These are phyloP conservation scores for Pseudisothecium myosuroides DNA, from an alignment of 225 moss, liverwort and hornwort genomes.

Conservation along the genomic window DNA sequence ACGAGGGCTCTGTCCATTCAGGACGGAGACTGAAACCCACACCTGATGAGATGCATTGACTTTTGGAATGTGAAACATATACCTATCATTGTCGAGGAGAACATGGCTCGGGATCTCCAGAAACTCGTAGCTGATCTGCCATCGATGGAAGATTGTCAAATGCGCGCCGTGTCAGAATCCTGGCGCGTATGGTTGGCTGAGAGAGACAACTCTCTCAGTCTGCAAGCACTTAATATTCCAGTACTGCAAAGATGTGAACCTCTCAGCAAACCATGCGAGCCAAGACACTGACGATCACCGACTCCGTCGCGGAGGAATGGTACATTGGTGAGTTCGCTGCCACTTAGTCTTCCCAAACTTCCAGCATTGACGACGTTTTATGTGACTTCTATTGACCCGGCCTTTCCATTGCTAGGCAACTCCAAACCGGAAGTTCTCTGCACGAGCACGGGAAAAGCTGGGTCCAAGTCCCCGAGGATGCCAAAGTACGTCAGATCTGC, in stretches of 20 bases:
- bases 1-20: background rate
- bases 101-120: background rate
- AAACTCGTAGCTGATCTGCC: background rate
- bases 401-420: no score
- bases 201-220: background rate
- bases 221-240: background rate
- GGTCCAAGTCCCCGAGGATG: no score
- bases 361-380: background rate
- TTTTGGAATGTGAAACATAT: background rate
- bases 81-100: background rate
- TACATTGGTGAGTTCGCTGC: background rate
- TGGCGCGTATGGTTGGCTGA: background rate
- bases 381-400: no score
- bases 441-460: no score
- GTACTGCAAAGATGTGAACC: background rate
- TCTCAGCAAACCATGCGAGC: background rate
- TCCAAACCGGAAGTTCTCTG: no score
- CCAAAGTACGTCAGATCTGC: no score
- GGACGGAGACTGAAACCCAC: background rate
- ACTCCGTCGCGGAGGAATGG: background rate
- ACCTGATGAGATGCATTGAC: background rate
- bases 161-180: background rate
- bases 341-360: background rate
- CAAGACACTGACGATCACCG: background rate
- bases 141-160: background rate